A percentile compares a stretch with the other conserved stretches of the same genome.
These are phyloP conservation scores for Thecamonas trahens DNA, from an alignment of 78 protist genomes.

Conservation along the genomic window DNA sequence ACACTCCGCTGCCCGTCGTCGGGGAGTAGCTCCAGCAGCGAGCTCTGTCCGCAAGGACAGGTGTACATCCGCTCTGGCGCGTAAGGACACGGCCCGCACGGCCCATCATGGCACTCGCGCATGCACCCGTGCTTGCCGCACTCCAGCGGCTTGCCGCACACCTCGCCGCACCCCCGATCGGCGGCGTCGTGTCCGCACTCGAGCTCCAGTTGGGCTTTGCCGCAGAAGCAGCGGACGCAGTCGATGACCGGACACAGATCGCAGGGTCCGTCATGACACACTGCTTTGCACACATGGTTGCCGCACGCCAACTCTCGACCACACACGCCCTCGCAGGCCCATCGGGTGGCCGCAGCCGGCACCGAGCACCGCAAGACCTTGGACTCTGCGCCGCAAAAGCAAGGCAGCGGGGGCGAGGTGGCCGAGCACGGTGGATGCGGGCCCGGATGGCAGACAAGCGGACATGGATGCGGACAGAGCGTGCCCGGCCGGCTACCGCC, in stretches of 20 bases:
- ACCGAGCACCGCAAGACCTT: constrained; percentile 20
- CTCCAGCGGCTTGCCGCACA: background rate
- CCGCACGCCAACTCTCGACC: constrained; percentile 23
- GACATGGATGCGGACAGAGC: constrained; percentile 45
- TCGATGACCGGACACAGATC: constrained; percentile 27
- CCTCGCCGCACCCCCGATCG: background rate
- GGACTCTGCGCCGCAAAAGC: background rate
- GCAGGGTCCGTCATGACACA: constrained; percentile 54
- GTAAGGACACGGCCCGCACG: too few relatives aligned
- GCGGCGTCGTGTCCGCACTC: background rate
- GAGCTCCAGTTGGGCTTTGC: constrained; percentile 11
- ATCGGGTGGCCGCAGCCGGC: constrained; percentile 25
- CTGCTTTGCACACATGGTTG: constrained; percentile 14
- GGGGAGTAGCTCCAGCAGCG: background rate
- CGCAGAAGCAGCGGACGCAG: constrained; percentile 12
- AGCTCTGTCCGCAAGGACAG: background rate
- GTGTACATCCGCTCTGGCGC: too few relatives aligned
- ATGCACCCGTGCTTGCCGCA: constrained; percentile 9
- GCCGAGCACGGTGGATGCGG: constrained; percentile 36
- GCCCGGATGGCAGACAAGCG: constrained; percentile 56
- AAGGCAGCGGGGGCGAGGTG: too few relatives aligned
- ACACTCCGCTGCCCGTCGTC: background rate
- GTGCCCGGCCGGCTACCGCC: constrained; percentile 35
- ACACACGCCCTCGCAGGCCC: constrained; percentile 23
- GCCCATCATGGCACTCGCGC: background rate